Percentiles rank a stretch among this genome's conserved stretches.
These are phyloP conservation scores for Tylopilus sp. DNA, from an alignment of 1,284 basidiomycete species.

Conservation along the genomic window DNA sequence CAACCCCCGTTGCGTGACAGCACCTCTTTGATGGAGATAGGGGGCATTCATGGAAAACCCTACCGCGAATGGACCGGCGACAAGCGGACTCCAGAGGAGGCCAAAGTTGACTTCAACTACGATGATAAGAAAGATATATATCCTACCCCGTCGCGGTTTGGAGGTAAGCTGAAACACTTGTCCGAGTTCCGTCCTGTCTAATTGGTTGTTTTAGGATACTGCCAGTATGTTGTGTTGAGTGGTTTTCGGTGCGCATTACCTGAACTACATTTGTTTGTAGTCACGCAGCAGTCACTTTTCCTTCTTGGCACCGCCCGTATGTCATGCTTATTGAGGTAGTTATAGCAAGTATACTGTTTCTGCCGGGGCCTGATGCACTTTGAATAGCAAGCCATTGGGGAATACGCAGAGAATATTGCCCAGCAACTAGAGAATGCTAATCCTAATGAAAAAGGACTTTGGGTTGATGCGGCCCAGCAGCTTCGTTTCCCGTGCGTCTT, in stretches of 20 bases:
- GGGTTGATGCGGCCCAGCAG: constrained; percentile 30
- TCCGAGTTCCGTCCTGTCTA: neutral
- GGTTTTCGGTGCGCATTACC: neutral
- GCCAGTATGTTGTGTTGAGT: constrained; percentile 29
- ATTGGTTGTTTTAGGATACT: constrained; percentile 29
- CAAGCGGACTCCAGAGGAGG: constrained; percentile 21
- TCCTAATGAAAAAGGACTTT: constrained; percentile 27
- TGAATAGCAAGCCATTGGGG: constrained; percentile 37
- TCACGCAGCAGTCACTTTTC: constrained; percentile 32
- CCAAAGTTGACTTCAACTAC: constrained; percentile 25
- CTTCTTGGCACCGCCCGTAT: constrained; percentile 42
- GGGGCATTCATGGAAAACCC: constrained; percentile 34
- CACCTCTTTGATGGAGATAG: constrained; percentile 33
- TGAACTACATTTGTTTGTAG: constrained; percentile 13
- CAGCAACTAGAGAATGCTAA: constrained; percentile 31
- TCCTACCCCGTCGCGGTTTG: constrained; percentile 35
- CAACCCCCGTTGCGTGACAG: constrained; percentile 19
- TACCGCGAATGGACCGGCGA: constrained; percentile 37
- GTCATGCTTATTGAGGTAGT: constrained; percentile 40
- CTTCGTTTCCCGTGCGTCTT: constrained; percentile 37
- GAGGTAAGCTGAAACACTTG: constrained; percentile 22
- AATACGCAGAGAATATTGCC: constrained; percentile 33
- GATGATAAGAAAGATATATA: constrained; percentile 33
- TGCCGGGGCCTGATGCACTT: neutral
- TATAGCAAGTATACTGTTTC: neutral